A percentile compares a stretch with the other conserved stretches of the same genome.
These are phyloP conservation scores for Dimargaris cristalligena DNA, from an alignment of 192 early-diverging fungal species.

Conservation along the genomic window DNA sequence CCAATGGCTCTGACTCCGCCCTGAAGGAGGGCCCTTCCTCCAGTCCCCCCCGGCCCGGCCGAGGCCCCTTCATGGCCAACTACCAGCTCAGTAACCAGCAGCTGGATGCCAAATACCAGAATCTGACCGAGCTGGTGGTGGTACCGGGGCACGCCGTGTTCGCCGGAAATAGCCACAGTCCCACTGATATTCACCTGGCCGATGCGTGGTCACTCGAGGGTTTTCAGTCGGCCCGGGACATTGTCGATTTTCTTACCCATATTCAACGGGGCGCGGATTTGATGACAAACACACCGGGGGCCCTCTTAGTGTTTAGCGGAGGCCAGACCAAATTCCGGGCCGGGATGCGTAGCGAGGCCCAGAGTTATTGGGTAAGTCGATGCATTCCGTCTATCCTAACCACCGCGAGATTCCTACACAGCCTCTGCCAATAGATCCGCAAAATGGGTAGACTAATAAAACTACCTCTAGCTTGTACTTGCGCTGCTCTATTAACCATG, in stretches of 20 bases:
- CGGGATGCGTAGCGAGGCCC: slow-evolving; percentile 26
- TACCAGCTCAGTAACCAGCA: too few species aligned
- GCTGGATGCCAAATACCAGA: slow-evolving; percentile 9
- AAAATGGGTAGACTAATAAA: too few species aligned
- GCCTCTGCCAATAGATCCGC: too few species aligned
- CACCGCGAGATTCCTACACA: too few species aligned
- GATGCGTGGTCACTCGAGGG: slow-evolving; percentile 24
- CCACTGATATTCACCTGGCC: slow-evolving; percentile 19
- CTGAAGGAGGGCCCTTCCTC: too few species aligned
- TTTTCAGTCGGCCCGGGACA: slow-evolving; percentile 21
- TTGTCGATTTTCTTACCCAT: slow-evolving; percentile 28
- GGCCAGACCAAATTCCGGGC: slow-evolving; percentile 23
- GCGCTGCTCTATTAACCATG: too few species aligned
- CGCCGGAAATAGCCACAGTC: slow-evolving; percentile 15
- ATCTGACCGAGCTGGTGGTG: slow-evolving; percentile 26
- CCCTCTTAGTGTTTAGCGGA: slow-evolving; percentile 30
- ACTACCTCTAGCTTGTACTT: too few species aligned
- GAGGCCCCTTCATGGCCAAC: too few species aligned
- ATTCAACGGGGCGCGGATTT: slow-evolving; percentile 24
- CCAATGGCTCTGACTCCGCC: too few species aligned
- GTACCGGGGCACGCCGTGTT: slow-evolving; percentile 30
- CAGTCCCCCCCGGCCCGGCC: too few species aligned
- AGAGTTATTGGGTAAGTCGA: slow-evolving; percentile 29
- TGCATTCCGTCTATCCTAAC: too few species aligned
- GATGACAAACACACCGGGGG: slow-evolving; percentile 18